phyloP scores from a whole-genome alignment of 2,329 filamentous ascomycete genomes.

The Cadophora luteo-olivacea region DNA sequence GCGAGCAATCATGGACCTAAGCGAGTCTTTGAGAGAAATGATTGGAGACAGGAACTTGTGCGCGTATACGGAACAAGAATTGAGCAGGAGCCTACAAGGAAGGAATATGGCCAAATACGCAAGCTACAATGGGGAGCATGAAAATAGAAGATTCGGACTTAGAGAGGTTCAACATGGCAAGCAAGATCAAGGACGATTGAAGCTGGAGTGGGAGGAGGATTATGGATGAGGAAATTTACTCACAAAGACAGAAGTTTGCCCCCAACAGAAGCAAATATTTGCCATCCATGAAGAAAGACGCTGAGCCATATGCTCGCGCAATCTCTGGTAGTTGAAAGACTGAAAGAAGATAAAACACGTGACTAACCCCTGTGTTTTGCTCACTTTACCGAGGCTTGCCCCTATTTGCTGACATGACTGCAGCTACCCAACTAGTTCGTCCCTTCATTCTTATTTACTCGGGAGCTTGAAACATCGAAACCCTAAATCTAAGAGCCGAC shows the following conservation, averaged over 20 bases:
- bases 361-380: neutral
- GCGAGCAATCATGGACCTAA: constrained; percentile 2
- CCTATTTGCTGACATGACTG: neutral
- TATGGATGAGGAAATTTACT: neutral
- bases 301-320: neutral
- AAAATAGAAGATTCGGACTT: neutral
- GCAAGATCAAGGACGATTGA: neutral
- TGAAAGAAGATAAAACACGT: neutral
- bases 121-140: neutral
- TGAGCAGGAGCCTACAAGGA: neutral
- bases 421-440: neutral
- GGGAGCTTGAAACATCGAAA: constrained; percentile 5
- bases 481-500: neutral
- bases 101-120: constrained; percentile 3
- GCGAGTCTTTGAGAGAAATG: constrained; percentile 2
- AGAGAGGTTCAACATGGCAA: neutral
- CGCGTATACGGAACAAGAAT: constrained; percentile 5
- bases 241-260: neutral
- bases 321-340: neutral
- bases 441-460: neutral
- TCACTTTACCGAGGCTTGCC: neutral
- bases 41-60: neutral
- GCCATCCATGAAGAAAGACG: too few species aligned
- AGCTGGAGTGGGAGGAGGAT: neutral
- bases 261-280: neutral